Percentiles rank a stretch among this genome's conserved stretches.
phyloP scores from a whole-genome alignment of 169 alveolate genomes.

The Cryptosporidium canis region DNA sequence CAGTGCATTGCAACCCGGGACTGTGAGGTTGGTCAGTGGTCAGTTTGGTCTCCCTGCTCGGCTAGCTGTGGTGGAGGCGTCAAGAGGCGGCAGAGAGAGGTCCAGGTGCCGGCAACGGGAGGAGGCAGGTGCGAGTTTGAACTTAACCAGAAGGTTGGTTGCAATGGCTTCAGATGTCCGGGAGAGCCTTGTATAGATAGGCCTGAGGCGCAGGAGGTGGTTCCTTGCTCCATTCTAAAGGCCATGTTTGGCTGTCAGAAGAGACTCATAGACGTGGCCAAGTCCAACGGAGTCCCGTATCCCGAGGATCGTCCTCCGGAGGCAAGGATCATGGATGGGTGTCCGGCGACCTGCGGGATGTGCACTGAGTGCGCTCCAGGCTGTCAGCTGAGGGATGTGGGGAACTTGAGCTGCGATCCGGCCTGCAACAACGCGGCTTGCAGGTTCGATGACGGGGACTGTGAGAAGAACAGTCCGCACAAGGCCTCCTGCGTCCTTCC shows the following conservation, averaged over 20 bases:
- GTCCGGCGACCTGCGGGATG: constrained; percentile 78
- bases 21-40: constrained; percentile 78
- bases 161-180: constrained; percentile 73
- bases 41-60: constrained; percentile 77
- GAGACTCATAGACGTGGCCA: constrained; percentile 74
- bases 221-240: constrained; percentile 75
- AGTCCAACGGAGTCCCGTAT: constrained; percentile 71
- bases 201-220: constrained; percentile 76
- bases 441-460: constrained; percentile 78
- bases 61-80: constrained; percentile 81
- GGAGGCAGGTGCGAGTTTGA: constrained; percentile 59
- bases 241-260: constrained; percentile 78
- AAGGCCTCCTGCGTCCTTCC: constrained; percentile 14
- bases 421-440: constrained; percentile 79
- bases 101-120: constrained; percentile 71
- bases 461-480: constrained; percentile 75
- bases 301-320: constrained; percentile 78
- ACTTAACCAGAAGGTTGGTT: constrained; percentile 63
- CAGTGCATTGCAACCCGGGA: constrained; percentile 75
- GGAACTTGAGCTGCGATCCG: constrained; percentile 77
- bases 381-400: constrained; percentile 79
- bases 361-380: constrained; percentile 80
- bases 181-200: constrained; percentile 77
- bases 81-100: constrained; percentile 73
- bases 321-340: constrained; percentile 78